Conservation (phyloP, 1,139 yeast genomes). For the Fermentozyma sake region DNA sequence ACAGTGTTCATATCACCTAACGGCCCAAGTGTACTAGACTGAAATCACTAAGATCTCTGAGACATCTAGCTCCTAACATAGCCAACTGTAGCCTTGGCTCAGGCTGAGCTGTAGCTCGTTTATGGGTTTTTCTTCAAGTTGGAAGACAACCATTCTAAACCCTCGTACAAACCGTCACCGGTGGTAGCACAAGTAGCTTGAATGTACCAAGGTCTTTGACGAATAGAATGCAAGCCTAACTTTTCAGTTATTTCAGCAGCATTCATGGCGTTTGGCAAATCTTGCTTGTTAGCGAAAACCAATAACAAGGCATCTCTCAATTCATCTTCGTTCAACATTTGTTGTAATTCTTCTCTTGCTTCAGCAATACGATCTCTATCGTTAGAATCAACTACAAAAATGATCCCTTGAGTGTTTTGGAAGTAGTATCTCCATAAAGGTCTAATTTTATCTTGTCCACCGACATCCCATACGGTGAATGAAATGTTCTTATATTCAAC, state of each 20-base stretch:
- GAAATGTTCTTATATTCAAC: conserved; percentile 93
- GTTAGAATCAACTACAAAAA: conserved; percentile 88
- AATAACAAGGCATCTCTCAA: conserved; percentile 84
- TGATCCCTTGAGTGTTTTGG: conserved; percentile 93
- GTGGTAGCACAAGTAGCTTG: conserved; percentile 88
- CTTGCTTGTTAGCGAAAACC: conserved; percentile 91
- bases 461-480: conserved; percentile 95
- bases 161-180: conserved; percentile 89
- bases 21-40: no score
- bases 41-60: no score
- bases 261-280: conserved; percentile 87
- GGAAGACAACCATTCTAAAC: conserved; percentile 85
- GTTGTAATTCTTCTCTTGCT: conserved; percentile 90
- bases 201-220: conserved; percentile 88
- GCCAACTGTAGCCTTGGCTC: no score
- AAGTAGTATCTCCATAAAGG: conserved; percentile 94
- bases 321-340: conserved; percentile 92
- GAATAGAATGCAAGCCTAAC: conserved; percentile 75
- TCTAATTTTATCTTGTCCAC: conserved; percentile 96
- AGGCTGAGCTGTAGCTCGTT: no score
- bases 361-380: conserved; percentile 92
- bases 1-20: no score
- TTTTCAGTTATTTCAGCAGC: conserved; percentile 87
- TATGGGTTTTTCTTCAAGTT: conserved; percentile 72
- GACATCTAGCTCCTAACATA: no score